Evolutionary conservation across 75 land plant genomes (phyloP).

Genomic region (Ceratopteris richardii): DNA sequence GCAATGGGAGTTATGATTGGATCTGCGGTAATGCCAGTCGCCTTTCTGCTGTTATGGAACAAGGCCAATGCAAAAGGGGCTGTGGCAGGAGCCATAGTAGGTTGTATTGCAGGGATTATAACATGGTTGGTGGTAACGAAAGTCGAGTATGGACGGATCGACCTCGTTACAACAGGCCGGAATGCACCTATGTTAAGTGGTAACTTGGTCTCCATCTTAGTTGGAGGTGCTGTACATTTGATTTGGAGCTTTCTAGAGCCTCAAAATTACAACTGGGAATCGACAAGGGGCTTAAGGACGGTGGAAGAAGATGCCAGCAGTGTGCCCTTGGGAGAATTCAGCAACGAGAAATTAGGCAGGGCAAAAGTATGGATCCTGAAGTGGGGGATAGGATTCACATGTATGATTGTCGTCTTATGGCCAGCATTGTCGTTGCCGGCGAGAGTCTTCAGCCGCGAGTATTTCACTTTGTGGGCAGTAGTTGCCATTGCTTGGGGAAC

Average conservation of each 20-base stretch:
- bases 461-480: constrained; percentile 95
- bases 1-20: constrained; percentile 98
- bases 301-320: constrained; percentile 63
- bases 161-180: constrained; percentile 80
- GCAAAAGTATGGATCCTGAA: constrained; percentile 84
- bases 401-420: constrained; percentile 75
- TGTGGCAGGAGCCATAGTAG: constrained; percentile 55
- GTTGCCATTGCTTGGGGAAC: constrained; percentile 95
- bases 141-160: constrained; percentile 61
- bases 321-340: constrained; percentile 68
- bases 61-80: constrained; percentile 93
- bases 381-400: constrained; percentile 87
- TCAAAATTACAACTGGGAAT: constrained; percentile 88
- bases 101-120: constrained; percentile 63
- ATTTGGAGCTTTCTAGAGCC: constrained; percentile 64
- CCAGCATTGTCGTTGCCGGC: constrained; percentile 80
- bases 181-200: constrained; percentile 99
- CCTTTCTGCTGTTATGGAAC: constrained; percentile 92
- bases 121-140: constrained; percentile 76
- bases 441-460: constrained; percentile 58
- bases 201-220: constrained; percentile 81
- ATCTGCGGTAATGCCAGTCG: constrained; percentile 90
- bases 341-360: constrained; percentile 45
- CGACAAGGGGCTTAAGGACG: constrained; percentile 59
- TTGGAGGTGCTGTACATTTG: constrained; percentile 77